Evolutionary conservation across 805 yeast genomes (phyloP), one percentile per base, ranked within the genome.

Genomic region (Wickerhamiella sergipiensis): DNA sequence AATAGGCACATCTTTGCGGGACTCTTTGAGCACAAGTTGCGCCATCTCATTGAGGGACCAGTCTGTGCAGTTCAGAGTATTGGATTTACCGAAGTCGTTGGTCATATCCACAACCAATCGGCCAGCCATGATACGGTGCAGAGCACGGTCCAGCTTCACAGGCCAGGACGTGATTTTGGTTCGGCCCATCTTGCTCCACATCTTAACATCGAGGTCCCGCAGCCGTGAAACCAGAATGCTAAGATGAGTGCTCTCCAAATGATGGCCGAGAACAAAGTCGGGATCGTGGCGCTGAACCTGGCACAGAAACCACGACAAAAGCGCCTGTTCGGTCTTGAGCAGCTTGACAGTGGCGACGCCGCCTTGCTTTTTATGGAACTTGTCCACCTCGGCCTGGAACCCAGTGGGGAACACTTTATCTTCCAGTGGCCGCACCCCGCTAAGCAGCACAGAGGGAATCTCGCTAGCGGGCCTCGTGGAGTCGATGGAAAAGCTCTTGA

Each of bases 11-110:
- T 52, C 78, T 58, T 88, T 97, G 9, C 86, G 74, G 13, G 70
- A 77, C 60, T 76, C 77, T 54, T 77, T 79, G 59, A 95, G 81
- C 17, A 85, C 84, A 47, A 85, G 76, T 29, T 79, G 81, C 59
- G 80, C 83, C 97, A 92, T 92, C 66, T 92, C 98, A 13, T 84
- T 73, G 52, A 92, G 71, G 53, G 86, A 94, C 96, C 95, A 92
- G 17, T 90, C 84, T 65, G 87, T 95, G 68, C 97, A 92, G 24
- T 42, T 38, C 4, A 83, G 71, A 3, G 96, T 87, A 55, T 90
- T 71, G 0, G 97, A 89, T 64, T 84, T 92, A 47, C 97, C 98
- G 80, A 89, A 77, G 61, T 87, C 95, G 66, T 92, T 92, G 48
- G 90, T 87, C 61, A 92, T 79, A 67, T 92, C 98, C 74, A 96